phyloP scores from a whole-genome alignment of 345 rosid genomes.

The Corymbia maculata region DNA sequence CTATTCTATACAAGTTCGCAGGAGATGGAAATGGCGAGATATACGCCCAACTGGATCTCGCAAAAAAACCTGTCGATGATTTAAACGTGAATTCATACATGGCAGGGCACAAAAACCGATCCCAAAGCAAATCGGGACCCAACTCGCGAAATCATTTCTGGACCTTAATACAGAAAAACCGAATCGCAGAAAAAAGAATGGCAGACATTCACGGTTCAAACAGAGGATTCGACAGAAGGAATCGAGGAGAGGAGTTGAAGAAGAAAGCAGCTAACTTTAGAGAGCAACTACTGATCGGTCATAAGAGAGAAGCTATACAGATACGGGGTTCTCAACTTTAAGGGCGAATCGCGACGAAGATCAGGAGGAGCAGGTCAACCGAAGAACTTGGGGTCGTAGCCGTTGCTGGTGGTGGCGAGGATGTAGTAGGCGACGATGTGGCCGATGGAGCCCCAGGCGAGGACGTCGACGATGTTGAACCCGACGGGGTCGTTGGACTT shows the following conservation, averaged over 20 bases:
- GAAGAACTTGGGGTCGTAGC: conserved; percentile 84
- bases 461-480: conserved; percentile 92
- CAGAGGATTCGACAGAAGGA: neutral
- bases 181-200: neutral
- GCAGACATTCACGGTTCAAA: neutral
- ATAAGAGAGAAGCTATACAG: neutral
- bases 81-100: neutral
- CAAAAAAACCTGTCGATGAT: neutral
- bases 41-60: neutral
- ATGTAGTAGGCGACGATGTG: conserved; percentile 96
- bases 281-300: neutral
- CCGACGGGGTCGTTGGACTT: conserved; percentile 97
- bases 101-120: neutral
- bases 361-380: neutral
- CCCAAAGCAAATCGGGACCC: neutral
- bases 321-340: neutral
- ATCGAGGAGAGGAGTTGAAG: neutral
- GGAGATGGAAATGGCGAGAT: neutral
- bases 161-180: neutral
- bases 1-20: neutral
- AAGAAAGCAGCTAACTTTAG: neutral
- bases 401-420: conserved; percentile 94
- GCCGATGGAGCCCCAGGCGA: conserved; percentile 98
- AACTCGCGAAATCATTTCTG: neutral
- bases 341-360: neutral